phyloP scores from a whole-genome alignment of 2,329 filamentous ascomycete species.

The Pestalotiopsis sp. region DNA sequence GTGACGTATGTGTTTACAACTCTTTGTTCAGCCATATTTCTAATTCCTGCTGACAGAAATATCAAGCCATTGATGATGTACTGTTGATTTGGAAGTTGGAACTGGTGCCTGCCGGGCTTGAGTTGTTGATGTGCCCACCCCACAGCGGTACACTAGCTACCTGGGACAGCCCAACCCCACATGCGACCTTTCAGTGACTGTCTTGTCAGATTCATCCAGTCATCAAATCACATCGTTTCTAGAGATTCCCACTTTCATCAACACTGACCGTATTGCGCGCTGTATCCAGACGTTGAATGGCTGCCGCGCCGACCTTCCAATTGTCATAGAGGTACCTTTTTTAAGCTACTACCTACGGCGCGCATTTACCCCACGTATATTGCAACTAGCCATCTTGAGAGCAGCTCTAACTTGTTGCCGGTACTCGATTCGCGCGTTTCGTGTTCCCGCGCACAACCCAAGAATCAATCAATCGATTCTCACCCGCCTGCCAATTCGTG shows the following conservation, averaged over 20 bases:
- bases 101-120: too few relatives aligned
- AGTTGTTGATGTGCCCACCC: too few relatives aligned
- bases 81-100: too few relatives aligned
- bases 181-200: slow-evolving; percentile 7
- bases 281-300: background rate
- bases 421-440: background rate
- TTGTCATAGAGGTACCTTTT: background rate
- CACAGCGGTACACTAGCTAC: background rate
- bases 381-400: background rate
- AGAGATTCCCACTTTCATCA: slow-evolving; percentile 4
- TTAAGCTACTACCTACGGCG: background rate
- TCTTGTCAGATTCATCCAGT: slow-evolving; percentile 14
- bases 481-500: background rate
- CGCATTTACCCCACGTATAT: background rate
- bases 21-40: too few relatives aligned
- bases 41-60: too few relatives aligned
- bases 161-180: background rate
- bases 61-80: too few relatives aligned
- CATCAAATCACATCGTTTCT: slow-evolving; percentile 1
- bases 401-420: background rate
- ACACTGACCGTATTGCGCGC: background rate
- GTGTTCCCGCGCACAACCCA: background rate
- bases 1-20: too few relatives aligned
- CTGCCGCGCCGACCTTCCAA: background rate
- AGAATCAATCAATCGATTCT: background rate